phyloP scores from a whole-genome alignment of 768 basidiomycete genomes.

The Termitomyces sp. region DNA sequence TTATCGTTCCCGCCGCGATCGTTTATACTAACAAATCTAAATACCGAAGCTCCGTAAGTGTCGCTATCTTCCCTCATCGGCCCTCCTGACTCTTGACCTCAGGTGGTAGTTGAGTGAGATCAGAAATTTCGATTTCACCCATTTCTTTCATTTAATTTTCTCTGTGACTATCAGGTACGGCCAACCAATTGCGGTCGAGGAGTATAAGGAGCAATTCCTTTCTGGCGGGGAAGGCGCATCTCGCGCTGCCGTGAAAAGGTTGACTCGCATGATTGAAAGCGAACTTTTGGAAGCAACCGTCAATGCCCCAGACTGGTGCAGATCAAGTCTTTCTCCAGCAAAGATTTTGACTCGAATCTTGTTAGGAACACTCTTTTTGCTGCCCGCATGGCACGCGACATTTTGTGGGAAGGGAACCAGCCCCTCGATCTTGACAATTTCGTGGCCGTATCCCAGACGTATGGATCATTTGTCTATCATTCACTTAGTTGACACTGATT shows the following conservation, averaged over 20 bases:
- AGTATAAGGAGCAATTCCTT: constrained; percentile 74
- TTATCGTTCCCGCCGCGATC: constrained; percentile 80
- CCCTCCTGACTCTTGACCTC: neutral
- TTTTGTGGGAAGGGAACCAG: constrained; percentile 85
- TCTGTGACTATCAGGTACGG: constrained; percentile 65
- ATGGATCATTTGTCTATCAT: constrained; percentile 25
- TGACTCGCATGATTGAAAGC: constrained; percentile 71
- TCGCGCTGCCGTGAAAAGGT: constrained; percentile 78
- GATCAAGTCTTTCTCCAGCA: constrained; percentile 16
- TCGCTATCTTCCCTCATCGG: constrained; percentile 14
- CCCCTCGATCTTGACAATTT: constrained; percentile 78
- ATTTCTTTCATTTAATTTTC: constrained; percentile 8
- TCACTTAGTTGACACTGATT: constrained; percentile 9
- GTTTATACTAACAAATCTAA: constrained; percentile 96
- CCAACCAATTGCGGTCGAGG: constrained; percentile 68
- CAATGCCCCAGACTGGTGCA: constrained; percentile 91
- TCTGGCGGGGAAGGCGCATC: constrained; percentile 61
- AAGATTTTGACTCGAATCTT: constrained; percentile 1
- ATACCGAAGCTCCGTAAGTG: constrained; percentile 82
- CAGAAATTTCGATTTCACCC: neutral
- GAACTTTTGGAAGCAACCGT: constrained; percentile 74
- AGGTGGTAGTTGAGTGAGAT: constrained; percentile 74
- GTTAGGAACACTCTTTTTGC: constrained; percentile 84
- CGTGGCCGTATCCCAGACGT: constrained; percentile 88
- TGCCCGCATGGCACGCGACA: constrained; percentile 87